Base-by-base conservation (phyloP, 2,329 filamentous ascomycete genomes). In the Eutypa lata region DNA sequence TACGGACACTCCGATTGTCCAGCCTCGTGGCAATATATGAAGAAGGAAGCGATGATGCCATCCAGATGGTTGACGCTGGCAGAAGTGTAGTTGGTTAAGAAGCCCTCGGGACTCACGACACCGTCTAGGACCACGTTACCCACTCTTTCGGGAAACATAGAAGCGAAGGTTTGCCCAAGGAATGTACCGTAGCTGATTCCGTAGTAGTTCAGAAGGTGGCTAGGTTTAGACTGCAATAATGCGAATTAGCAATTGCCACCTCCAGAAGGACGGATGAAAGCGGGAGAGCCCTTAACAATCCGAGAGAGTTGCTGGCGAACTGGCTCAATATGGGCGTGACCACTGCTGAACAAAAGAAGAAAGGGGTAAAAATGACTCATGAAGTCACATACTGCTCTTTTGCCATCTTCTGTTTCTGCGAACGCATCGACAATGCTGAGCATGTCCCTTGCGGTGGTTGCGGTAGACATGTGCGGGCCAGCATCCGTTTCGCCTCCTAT, bases 101-200 rank as follows among this genome's bases (percentile, higher is more conserved):
- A 75, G 55, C 66, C 71, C 53, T 68, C 61, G 2, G 68, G 62
- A 51, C 76, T 73, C 2, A 76, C 72, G 3, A 79, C 73, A 4
- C 75, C 76, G 56, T 80, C 77, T 1, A 80, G 60, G 7, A 71
- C 63, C 38, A 73, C 57, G n/a, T 66, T 61, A 0, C 65, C 64
- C 10, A 74, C 64, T 2, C 68, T 56, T 18, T 68, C 63, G 7
- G 71, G 73, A 51, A 69, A 74, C 66, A 75, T 68, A 0, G 69
- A 66, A 16, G 72, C 71, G 48, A 72, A 75, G 0, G 71, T 72
- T 48, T 68, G 63, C 2, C 73, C 72, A 0, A 73, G 65, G 28
- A 73, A 68, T 0, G 76, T 75, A 1, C 78, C 78, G 49, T 80
- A 80, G 7, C 71, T 75, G 51, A 78, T 70, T 3, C 77, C 77